Percentiles rank a stretch among this genome's conserved stretches.
phyloP scores from a whole-genome alignment of 768 basidiomycete species.

The Agaricus blazei region DNA sequence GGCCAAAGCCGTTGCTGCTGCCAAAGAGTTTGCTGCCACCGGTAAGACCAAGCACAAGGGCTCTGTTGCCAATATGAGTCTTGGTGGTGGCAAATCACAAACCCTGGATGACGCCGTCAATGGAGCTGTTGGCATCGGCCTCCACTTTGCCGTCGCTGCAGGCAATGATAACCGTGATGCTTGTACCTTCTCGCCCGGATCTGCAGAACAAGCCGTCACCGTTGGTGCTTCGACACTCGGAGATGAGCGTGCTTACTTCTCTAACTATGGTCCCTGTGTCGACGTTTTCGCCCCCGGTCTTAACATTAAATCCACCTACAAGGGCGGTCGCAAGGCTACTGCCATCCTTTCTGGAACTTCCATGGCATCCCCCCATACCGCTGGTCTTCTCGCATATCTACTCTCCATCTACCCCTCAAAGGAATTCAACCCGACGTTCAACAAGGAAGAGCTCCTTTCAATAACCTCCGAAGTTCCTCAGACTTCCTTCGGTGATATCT shows the following conservation, averaged over 20 bases:
- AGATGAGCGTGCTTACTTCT: conserved; percentile 87
- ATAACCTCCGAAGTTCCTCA: conserved; percentile 27
- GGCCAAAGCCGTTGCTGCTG: conserved; percentile 54
- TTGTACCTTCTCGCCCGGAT: conserved; percentile 90
- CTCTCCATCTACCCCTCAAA: conserved; percentile 79
- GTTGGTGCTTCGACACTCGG: conserved; percentile 86
- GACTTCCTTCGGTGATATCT: conserved; percentile 27
- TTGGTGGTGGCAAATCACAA: conserved; percentile 90
- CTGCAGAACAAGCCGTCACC: conserved; percentile 84
- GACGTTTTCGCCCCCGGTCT: conserved; percentile 91
- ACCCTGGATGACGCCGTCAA: conserved; percentile 85
- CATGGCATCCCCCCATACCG: conserved; percentile 93
- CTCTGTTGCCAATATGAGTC: conserved; percentile 95
- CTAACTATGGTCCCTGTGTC: conserved; percentile 87
- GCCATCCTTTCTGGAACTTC: conserved; percentile 86
- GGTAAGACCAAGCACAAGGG: conserved; percentile 87
- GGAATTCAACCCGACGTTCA: conserved; percentile 51
- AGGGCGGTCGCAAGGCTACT: conserved; percentile 50
- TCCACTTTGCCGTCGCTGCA: conserved; percentile 97
- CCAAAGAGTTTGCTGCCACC: conserved; percentile 60
- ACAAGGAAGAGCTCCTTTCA: conserved; percentile 30
- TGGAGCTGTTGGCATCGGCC: conserved; percentile 72
- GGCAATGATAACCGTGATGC: conserved; percentile 89
- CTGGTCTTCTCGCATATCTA: conserved; percentile 88
- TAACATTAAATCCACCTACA: conserved; percentile 89